A percentile compares a stretch with the other conserved stretches of the same genome.
These are phyloP conservation scores for Musa balbisiana DNA, from an alignment of 202 grass and related monocot genomes.

Conservation along the genomic window DNA sequence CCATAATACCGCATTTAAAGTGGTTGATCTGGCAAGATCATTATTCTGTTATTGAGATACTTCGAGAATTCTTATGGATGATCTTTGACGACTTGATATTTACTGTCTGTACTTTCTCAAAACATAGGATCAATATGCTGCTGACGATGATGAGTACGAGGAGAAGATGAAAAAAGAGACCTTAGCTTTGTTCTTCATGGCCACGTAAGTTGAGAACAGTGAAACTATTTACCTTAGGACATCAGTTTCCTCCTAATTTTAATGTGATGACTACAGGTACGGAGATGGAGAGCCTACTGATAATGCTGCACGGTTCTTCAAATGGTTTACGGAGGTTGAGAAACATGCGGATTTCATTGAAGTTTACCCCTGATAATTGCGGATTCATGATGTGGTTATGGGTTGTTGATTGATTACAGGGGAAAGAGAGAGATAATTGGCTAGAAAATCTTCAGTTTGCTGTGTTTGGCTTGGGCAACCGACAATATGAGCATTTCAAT, in stretches of 20 bases:
- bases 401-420: constrained; percentile 15
- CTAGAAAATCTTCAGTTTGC: constrained; percentile 39
- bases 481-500: constrained; percentile 70
- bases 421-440: constrained; percentile 44
- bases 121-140: constrained; percentile 77
- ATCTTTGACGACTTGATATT: constrained; percentile 11
- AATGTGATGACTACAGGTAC: constrained; percentile 36
- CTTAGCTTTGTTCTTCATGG: constrained; percentile 61
- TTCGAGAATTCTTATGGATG: background rate
- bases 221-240: background rate
- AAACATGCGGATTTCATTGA: constrained; percentile 1
- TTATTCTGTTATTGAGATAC: background rate
- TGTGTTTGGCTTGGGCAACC: constrained; percentile 66
- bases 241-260: background rate
- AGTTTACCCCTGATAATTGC: background rate
- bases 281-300: constrained; percentile 95
- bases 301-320: constrained; percentile 89
- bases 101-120: background rate
- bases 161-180: constrained; percentile 79
- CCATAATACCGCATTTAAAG: background rate
- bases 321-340: constrained; percentile 78
- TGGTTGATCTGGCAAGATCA: constrained; percentile 54
- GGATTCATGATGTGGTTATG: background rate
- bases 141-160: constrained; percentile 70
- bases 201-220: constrained; percentile 43